Evolutionary conservation across 345 rosid species (phyloP).

Genomic region (Heritiera fomes): DNA sequence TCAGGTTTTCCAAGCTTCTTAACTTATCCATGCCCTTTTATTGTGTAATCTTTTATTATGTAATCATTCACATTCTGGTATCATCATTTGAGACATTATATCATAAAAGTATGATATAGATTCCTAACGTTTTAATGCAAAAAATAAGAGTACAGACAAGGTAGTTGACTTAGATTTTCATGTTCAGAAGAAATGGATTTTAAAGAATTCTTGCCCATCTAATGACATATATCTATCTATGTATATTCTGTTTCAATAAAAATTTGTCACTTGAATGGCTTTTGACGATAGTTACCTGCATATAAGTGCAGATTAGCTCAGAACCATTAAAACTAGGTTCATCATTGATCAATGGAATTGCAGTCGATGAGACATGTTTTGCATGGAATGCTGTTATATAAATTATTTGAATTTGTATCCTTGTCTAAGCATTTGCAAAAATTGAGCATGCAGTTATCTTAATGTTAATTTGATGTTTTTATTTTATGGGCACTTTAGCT

Average conservation of each 20-base stretch:
- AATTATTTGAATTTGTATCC: neutral
- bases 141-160: neutral
- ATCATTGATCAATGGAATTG: neutral
- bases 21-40: neutral
- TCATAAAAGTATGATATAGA: constrained; percentile 6
- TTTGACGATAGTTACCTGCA: neutral
- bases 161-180: neutral
- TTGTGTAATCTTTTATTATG: neutral
- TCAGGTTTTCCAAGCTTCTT: constrained; percentile 49
- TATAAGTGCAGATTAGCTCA: neutral
- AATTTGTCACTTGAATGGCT: neutral
- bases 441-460: neutral
- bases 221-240: neutral
- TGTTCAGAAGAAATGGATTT: neutral
- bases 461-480: neutral
- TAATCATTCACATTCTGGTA: neutral
- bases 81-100: neutral
- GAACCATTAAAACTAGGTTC: neutral
- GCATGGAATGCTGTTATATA: neutral
- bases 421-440: neutral
- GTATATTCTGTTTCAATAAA: neutral
- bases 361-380: neutral
- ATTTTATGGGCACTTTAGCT: neutral
- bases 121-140: neutral
- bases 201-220: neutral